Conservation (phyloP, 2,329 filamentous ascomycete genomes). For the Sporothrix mexicana region DNA sequence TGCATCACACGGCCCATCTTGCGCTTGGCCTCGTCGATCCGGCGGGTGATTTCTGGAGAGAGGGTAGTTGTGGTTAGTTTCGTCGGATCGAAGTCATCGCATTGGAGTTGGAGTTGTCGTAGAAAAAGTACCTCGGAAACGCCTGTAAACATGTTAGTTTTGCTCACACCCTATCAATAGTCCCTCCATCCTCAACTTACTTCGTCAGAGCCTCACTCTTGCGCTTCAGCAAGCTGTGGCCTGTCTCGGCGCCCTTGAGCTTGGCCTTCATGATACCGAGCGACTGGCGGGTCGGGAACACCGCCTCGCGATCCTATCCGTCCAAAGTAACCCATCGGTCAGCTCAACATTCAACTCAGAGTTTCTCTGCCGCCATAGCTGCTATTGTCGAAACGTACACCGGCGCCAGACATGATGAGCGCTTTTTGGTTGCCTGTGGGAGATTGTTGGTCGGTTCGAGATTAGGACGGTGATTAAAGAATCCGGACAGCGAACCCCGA, state of each 20-base stretch:
- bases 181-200: slow-evolving; percentile 55
- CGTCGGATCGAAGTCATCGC: background rate
- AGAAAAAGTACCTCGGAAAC: slow-evolving; percentile 75
- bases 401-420: slow-evolving; percentile 41
- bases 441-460: background rate
- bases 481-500: background rate
- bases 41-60: slow-evolving; percentile 81
- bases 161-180: background rate
- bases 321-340: background rate
- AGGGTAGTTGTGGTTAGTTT: background rate
- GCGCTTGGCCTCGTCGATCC: slow-evolving; percentile 97
- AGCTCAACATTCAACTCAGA: background rate
- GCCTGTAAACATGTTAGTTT: slow-evolving; percentile 56
- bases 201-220: slow-evolving; percentile 99
- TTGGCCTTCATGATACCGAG: slow-evolving; percentile 97
- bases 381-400: slow-evolving; percentile 33
- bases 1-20: slow-evolving; percentile 99
- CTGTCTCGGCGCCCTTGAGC: slow-evolving; percentile 89
- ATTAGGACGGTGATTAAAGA: background rate
- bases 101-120: background rate
- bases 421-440: slow-evolving; percentile 32
- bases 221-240: slow-evolving; percentile 92
- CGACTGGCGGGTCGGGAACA: slow-evolving; percentile 97
- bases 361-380: slow-evolving; percentile 29
- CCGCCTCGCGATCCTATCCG: slow-evolving; percentile 83